These are phyloP conservation scores for Sutorius australiensis DNA, from an alignment of 768 basidiomycete genomes.

Conservation along the genomic window DNA sequence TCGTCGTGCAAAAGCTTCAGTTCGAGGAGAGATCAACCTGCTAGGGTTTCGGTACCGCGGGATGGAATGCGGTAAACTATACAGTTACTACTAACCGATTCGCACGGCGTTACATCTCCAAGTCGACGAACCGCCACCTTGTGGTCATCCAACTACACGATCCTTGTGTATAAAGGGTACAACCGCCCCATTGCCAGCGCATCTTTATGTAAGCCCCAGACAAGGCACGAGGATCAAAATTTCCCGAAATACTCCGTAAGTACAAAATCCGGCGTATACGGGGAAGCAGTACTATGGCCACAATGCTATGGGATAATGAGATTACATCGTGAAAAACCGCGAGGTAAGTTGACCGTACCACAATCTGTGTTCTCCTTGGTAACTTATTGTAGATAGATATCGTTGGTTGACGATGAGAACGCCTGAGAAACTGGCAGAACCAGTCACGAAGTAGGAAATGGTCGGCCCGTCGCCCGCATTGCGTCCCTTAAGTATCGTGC, in stretches of 20 bases:
- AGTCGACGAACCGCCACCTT: too few relatives aligned
- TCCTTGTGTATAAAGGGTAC: too few relatives aligned
- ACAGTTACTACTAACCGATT: background rate
- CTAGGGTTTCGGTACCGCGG: background rate
- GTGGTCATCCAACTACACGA: too few relatives aligned
- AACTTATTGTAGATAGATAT: background rate
- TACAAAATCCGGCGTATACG: background rate
- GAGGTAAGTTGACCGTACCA: background rate
- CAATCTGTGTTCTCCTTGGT: background rate
- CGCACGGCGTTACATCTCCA: background rate
- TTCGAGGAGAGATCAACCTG: background rate
- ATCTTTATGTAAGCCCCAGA: too few relatives aligned
- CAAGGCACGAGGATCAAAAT: background rate
- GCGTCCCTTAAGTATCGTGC: slow-evolving; percentile 5
- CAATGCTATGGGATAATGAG: background rate
- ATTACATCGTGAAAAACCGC: background rate
- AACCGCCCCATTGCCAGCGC: too few relatives aligned
- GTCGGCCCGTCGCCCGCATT: slow-evolving; percentile 17
- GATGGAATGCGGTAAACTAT: background rate
- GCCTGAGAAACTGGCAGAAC: slow-evolving; percentile 10
- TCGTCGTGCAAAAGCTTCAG: background rate
- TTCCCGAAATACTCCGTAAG: background rate
- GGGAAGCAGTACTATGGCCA: background rate
- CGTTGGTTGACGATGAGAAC: background rate
- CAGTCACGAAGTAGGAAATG: slow-evolving; percentile 7